Evolutionary conservation across 495 filamentous ascomycete genomes (phyloP).

Genomic region (Xylaria scruposa): DNA sequence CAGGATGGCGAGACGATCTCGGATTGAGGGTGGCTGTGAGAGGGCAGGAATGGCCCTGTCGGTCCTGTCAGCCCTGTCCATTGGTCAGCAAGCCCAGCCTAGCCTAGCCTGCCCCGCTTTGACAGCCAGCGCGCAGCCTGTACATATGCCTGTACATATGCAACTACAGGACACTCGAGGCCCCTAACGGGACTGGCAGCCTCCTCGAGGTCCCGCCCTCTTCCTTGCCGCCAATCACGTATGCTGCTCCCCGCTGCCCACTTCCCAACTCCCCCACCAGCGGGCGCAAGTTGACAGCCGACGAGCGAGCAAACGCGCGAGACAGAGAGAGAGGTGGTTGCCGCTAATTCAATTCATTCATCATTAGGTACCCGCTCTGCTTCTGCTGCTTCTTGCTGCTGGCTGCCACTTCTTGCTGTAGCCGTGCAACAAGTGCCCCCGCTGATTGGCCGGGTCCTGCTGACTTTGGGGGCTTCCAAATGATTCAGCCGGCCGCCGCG

Average conservation of each 20-base stretch:
- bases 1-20: constrained; percentile 26
- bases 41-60: constrained; percentile 1
- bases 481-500: constrained; percentile 29
- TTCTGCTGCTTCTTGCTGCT: background rate
- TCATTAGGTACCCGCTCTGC: constrained; percentile 8
- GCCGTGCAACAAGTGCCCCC: constrained; percentile 13
- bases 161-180: constrained; percentile 1
- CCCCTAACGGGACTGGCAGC: constrained; percentile 18
- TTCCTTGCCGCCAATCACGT: constrained; percentile 6
- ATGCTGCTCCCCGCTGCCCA: background rate
- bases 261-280: background rate
- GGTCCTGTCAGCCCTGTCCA: constrained; percentile 21
- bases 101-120: constrained; percentile 28
- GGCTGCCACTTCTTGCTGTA: background rate
- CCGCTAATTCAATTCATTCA: background rate
- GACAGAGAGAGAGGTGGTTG: background rate
- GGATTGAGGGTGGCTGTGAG: constrained; percentile 9
- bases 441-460: constrained; percentile 15
- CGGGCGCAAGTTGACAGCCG: background rate
- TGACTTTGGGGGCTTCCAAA: constrained; percentile 21
- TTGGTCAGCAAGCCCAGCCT: constrained; percentile 27
- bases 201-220: background rate
- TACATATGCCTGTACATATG: background rate
- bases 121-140: constrained; percentile 11
- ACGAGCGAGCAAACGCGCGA: background rate